Conservation (phyloP, 2,329 filamentous ascomycete species). For the Phialophora macrospora region DNA sequence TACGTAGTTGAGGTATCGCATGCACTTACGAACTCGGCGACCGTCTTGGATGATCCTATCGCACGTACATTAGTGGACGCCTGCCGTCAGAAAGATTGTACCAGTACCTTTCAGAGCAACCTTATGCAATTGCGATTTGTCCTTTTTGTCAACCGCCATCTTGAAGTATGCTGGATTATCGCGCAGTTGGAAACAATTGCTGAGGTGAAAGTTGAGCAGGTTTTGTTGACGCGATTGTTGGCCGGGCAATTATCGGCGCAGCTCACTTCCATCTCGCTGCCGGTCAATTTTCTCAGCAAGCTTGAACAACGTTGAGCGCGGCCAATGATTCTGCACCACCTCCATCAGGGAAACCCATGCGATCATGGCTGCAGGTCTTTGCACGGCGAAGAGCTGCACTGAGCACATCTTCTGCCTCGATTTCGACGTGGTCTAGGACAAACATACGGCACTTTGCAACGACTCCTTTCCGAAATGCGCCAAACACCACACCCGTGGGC, state of each 20-base stretch:
- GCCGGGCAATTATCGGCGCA: conserved; percentile 24
- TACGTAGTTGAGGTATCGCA: background rate
- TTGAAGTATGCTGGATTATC: conserved; percentile 21
- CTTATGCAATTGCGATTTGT: conserved; percentile 91
- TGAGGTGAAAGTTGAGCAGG: background rate
- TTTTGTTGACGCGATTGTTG: conserved; percentile 30
- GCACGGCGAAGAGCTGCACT: conserved; percentile 38
- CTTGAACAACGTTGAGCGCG: background rate
- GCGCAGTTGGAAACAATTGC: background rate
- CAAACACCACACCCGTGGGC: conserved; percentile 44
- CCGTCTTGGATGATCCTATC: conserved; percentile 75
- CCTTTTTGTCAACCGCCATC: conserved; percentile 51
- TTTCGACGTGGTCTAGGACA: background rate
- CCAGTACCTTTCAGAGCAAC: conserved; percentile 67
- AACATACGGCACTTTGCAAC: conserved; percentile 42
- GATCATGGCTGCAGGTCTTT: conserved; percentile 40
- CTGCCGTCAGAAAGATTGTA: background rate
- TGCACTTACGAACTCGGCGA: conserved; percentile 86
- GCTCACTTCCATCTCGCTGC: background rate
- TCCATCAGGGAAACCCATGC: conserved; percentile 33
- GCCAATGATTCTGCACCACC: conserved; percentile 13
- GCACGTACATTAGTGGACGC: conserved; percentile 17
- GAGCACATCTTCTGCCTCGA: conserved; percentile 31
- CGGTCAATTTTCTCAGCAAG: conserved; percentile 1
- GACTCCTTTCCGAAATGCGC: conserved; percentile 39